phyloP scores from a whole-genome alignment of 129 eudicot genomes.

The Flaveria trinervia region DNA sequence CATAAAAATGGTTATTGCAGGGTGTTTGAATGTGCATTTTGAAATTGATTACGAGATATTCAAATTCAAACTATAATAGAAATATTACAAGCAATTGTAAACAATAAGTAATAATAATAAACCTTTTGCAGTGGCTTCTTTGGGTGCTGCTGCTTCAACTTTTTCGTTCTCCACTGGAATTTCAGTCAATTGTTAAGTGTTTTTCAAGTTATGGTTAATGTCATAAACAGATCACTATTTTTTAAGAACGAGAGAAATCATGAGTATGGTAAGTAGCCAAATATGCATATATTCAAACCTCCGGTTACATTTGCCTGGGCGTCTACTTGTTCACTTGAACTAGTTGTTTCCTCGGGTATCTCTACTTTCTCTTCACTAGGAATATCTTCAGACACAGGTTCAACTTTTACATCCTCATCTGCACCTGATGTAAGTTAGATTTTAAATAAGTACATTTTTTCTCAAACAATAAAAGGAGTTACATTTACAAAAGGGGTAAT shows the following conservation, averaged over 20 bases:
- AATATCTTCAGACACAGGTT: slow-evolving; percentile 22
- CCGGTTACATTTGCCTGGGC: slow-evolving; percentile 19
- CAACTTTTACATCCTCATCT: slow-evolving; percentile 6
- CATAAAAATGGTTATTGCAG: background rate
- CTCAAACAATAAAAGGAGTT: background rate
- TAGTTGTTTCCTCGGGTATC: slow-evolving; percentile 31
- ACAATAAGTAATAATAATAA: slow-evolving; percentile 7
- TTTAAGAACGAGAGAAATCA: background rate
- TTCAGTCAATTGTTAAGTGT: background rate
- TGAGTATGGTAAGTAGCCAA: background rate
- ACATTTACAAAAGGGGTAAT: background rate
- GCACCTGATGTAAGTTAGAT: background rate
- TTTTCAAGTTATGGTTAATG: background rate
- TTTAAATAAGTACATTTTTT: background rate
- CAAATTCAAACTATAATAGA: background rate
- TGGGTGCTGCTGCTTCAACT: slow-evolving; percentile 39
- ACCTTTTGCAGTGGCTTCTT: slow-evolving; percentile 62
- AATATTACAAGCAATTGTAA: background rate
- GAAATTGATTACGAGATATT: background rate
- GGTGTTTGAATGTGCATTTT: background rate
- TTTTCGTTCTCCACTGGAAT: slow-evolving; percentile 36
- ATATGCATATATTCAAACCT: slow-evolving; percentile 35
- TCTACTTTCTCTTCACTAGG: slow-evolving; percentile 26
- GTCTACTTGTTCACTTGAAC: slow-evolving; percentile 41
- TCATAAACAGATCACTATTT: background rate